These are phyloP conservation scores for Metschnikowia anglica DNA, from an alignment of 805 yeast genomes.

Conservation along the genomic window DNA sequence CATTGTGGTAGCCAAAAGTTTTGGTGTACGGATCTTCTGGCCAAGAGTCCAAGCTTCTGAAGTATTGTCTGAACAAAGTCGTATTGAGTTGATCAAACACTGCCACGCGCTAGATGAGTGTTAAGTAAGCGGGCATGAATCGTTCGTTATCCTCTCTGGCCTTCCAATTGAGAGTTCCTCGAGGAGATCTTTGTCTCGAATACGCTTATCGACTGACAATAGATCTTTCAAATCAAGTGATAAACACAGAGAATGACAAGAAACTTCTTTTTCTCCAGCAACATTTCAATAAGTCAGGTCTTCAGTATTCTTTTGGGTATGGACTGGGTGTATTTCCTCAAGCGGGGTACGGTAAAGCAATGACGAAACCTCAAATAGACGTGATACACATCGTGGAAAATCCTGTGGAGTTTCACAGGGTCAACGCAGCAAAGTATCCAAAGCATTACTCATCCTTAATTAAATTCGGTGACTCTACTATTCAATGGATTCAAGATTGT, in stretches of 20 bases:
- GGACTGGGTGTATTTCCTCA: constrained; percentile 94
- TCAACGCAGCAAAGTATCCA: constrained; percentile 65
- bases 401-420: constrained; percentile 72
- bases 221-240: not conserved
- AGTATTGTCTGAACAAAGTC: not conserved
- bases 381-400: constrained; percentile 78
- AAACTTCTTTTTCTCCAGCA: constrained; percentile 11
- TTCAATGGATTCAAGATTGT: constrained; percentile 57
- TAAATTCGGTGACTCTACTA: constrained; percentile 31
- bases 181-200: not conserved
- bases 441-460: constrained; percentile 74
- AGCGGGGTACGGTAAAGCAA: constrained; percentile 34
- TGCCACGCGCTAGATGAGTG: not conserved
- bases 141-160: not conserved
- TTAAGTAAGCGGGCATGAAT: not conserved
- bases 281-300: constrained; percentile 49
- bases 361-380: constrained; percentile 70
- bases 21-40: constrained; percentile 1
- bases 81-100: not conserved
- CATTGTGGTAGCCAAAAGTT: too few relatives aligned
- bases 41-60: not conserved
- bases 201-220: not conserved
- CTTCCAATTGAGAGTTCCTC: not conserved
- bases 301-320: constrained; percentile 83
- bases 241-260: not conserved